Conservation (phyloP, 805 yeast species). For the Pichia heedii region DNA sequence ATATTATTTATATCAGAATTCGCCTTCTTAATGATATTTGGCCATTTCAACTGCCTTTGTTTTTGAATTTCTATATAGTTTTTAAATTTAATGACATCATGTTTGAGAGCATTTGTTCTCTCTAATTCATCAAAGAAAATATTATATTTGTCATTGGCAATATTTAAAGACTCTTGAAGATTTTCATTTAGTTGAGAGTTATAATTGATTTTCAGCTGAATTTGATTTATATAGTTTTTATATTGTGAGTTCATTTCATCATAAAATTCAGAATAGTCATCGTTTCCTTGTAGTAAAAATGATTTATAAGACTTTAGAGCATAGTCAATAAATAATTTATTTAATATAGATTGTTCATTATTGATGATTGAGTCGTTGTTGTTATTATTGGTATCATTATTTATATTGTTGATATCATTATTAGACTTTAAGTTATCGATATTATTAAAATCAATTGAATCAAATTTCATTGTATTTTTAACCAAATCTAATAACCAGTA, state of each 20-base stretch:
- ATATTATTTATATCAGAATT: conserved; percentile 42
- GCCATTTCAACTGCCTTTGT: conserved; percentile 59
- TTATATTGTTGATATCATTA: conserved; percentile 18
- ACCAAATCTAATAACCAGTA: conserved; percentile 68
- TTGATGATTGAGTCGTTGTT: conserved; percentile 18
- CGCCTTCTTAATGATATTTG: conserved; percentile 45
- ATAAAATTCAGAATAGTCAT: conserved; percentile 48
- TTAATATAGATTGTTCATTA: conserved; percentile 22
- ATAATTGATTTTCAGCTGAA: conserved; percentile 37
- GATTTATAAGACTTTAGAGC: conserved; percentile 58
- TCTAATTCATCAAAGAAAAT: conserved; percentile 43
- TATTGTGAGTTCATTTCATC: conserved; percentile 50
- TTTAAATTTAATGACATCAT: conserved; percentile 60
- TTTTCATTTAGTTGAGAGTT: conserved; percentile 33
- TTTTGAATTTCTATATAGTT: conserved; percentile 65
- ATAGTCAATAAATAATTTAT: conserved; percentile 34
- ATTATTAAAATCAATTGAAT: conserved; percentile 24
- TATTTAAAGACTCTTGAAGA: conserved; percentile 32
- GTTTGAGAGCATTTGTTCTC: conserved; percentile 55
- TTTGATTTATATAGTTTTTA: conserved; percentile 38
- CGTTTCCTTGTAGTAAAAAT: conserved; percentile 50
- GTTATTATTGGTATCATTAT: conserved; percentile 11
- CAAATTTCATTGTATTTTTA: conserved; percentile 32
- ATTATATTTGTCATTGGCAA: conserved; percentile 36
- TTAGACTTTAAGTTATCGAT: conserved; percentile 11